Conservation (phyloP, 1,284 basidiomycete genomes). For the Filobasidium uniguttulatum region DNA sequence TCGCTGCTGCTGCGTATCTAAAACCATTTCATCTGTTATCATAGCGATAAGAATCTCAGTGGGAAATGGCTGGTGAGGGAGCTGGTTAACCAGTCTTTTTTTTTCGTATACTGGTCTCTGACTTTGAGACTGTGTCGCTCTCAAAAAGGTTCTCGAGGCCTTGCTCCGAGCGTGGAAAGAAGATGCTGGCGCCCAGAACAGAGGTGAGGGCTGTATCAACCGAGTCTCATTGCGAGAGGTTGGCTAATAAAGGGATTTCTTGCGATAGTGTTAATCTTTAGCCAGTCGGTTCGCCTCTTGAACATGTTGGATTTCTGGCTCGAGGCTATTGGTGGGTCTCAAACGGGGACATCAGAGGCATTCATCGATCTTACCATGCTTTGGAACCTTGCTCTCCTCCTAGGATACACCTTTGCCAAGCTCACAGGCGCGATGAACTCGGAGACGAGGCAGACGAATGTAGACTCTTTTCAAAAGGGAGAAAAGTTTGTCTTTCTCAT, state of each 20-base stretch:
- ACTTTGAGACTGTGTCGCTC: background rate
- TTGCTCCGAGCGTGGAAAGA: constrained; percentile 37
- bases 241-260: background rate
- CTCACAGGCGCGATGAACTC: constrained; percentile 38
- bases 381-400: constrained; percentile 13
- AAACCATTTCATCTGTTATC: too few relatives aligned
- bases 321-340: too few relatives aligned
- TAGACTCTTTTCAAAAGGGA: constrained; percentile 39
- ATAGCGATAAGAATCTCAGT: constrained; percentile 35
- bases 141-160: constrained; percentile 35
- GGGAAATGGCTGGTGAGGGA: constrained; percentile 40
- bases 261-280: constrained; percentile 37
- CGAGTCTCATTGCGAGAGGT: background rate
- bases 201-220: constrained; percentile 18
- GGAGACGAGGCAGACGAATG: constrained; percentile 34
- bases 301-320: constrained; percentile 39
- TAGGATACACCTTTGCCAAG: constrained; percentile 22
- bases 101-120: background rate
- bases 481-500: constrained; percentile 36
- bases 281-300: constrained; percentile 38
- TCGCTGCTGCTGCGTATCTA: too few relatives aligned
- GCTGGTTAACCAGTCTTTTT: background rate
- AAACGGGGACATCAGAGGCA: constrained; percentile 3
- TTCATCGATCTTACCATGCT: background rate
- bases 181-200: constrained; percentile 30